These are phyloP conservation scores for Fusarium praegraminearum DNA, from an alignment of 2,329 filamentous ascomycete species.

Conservation along the genomic window DNA sequence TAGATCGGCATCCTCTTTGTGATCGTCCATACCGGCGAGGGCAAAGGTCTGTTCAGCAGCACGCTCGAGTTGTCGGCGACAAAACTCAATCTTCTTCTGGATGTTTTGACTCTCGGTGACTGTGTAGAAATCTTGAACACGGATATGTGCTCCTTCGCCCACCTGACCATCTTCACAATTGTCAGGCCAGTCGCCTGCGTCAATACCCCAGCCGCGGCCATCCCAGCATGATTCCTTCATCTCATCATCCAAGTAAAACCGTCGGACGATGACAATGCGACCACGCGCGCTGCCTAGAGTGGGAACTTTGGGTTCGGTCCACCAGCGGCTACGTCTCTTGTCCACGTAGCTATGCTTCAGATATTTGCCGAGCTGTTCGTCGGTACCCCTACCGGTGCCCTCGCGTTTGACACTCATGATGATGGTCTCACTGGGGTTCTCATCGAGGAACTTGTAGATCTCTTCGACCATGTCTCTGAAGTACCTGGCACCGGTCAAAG, in stretches of 20 bases:
- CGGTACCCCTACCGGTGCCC: slow-evolving; percentile 82
- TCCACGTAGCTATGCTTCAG: slow-evolving; percentile 78
- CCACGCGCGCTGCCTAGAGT: slow-evolving; percentile 82
- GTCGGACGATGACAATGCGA: slow-evolving; percentile 84
- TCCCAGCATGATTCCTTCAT: slow-evolving; percentile 63
- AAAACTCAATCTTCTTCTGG: slow-evolving; percentile 80
- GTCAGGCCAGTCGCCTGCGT: slow-evolving; percentile 81
- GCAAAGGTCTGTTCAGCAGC: slow-evolving; percentile 67
- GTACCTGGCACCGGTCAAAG: slow-evolving; percentile 83
- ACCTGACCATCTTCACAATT: slow-evolving; percentile 83
- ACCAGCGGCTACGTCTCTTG: slow-evolving; percentile 74
- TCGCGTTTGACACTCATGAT: slow-evolving; percentile 93
- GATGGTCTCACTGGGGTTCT: slow-evolving; percentile 83
- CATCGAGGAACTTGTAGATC: slow-evolving; percentile 79
- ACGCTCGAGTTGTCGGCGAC: slow-evolving; percentile 80
- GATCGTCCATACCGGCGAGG: slow-evolving; percentile 54
- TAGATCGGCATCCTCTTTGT: slow-evolving; percentile 47
- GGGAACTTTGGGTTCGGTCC: slow-evolving; percentile 80
- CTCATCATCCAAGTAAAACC: slow-evolving; percentile 75
- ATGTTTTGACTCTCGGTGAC: slow-evolving; percentile 81
- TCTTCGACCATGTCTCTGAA: slow-evolving; percentile 79
- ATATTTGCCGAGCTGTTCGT: slow-evolving; percentile 81
- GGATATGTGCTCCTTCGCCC: slow-evolving; percentile 75
- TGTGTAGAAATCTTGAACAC: slow-evolving; percentile 96
- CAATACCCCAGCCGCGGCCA: slow-evolving; percentile 67